phyloP scores from a whole-genome alignment of 208 protist species.

The Acanthamoeba lenticulata region DNA sequence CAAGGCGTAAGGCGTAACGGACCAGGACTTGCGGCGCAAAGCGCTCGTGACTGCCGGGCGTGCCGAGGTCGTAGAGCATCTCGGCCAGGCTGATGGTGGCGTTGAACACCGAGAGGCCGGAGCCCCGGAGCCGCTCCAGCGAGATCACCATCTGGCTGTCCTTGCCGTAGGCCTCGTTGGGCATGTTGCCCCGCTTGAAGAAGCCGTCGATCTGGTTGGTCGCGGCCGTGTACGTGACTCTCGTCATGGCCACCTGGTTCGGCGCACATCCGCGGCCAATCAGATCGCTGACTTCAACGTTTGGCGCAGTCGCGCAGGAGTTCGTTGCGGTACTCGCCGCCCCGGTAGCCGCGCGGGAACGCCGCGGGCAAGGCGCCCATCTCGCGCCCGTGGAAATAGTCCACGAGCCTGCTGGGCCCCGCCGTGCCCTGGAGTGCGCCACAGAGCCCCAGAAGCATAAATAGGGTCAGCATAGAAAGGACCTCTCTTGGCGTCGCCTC shows the following conservation, averaged over 20 bases:
- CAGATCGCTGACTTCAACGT: neutral
- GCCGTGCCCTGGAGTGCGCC: neutral
- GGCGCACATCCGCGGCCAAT: too few species aligned
- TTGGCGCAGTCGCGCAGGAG: conserved; percentile 39
- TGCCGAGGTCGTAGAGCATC: conserved; percentile 67
- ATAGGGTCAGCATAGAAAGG: neutral
- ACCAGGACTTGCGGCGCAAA: neutral
- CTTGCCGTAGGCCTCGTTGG: conserved; percentile 65
- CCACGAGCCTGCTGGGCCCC: neutral
- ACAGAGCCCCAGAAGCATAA: neutral
- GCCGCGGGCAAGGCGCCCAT: neutral
- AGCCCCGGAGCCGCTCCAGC: conserved; percentile 3
- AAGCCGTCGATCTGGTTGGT: neutral
- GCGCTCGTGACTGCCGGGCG: neutral
- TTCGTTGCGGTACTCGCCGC: conserved; percentile 59
- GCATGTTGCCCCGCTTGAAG: conserved; percentile 75
- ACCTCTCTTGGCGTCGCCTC: neutral
- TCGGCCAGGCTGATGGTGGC: neutral
- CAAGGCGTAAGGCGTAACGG: too few species aligned
- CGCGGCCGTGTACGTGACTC: neutral
- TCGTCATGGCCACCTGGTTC: neutral
- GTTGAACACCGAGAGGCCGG: neutral
- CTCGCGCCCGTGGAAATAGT: neutral
- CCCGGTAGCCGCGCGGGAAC: neutral
- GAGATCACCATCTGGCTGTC: conserved; percentile 57